Evolutionary conservation across 2,329 filamentous ascomycete genomes (phyloP).

Genomic region (Talaromyces sp.): DNA sequence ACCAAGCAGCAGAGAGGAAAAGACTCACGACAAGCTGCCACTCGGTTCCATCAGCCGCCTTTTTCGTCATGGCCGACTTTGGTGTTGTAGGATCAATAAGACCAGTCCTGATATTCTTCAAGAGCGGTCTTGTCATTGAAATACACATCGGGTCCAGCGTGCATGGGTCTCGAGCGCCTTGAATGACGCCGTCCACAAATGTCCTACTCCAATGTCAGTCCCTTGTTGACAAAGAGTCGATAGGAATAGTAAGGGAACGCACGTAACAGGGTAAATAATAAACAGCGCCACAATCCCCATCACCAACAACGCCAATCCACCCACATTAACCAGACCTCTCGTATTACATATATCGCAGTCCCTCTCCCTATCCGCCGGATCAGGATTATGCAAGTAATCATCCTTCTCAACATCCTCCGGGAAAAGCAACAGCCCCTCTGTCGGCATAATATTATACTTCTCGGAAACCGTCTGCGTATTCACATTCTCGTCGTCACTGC

Average conservation of each 20-base stretch:
- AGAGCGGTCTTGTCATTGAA: slow-evolving; percentile 48
- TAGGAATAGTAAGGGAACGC: slow-evolving; percentile 31
- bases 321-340: slow-evolving; percentile 63
- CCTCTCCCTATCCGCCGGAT: slow-evolving; percentile 59
- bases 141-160: slow-evolving; percentile 48
- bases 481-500: slow-evolving; percentile 63
- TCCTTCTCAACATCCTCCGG: slow-evolving; percentile 72
- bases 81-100: slow-evolving; percentile 69
- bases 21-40: slow-evolving; percentile 59
- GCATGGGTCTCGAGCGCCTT: slow-evolving; percentile 32
- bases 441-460: slow-evolving; percentile 70
- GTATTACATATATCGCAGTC: slow-evolving; percentile 64
- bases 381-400: slow-evolving; percentile 68
- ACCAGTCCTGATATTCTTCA: slow-evolving; percentile 59
- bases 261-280: slow-evolving; percentile 68
- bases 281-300: slow-evolving; percentile 63
- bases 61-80: slow-evolving; percentile 54
- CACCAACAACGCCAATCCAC: slow-evolving; percentile 58
- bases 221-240: neutral
- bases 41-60: slow-evolving; percentile 56
- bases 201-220: slow-evolving; percentile 44
- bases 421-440: slow-evolving; percentile 63
- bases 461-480: slow-evolving; percentile 71
- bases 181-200: slow-evolving; percentile 50
- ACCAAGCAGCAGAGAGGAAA: neutral